Evolutionary conservation across 2,329 filamentous ascomycete species (phyloP), one percentile per base, ranked within the genome.

Genomic region (Claviceps fusiformis): DNA sequence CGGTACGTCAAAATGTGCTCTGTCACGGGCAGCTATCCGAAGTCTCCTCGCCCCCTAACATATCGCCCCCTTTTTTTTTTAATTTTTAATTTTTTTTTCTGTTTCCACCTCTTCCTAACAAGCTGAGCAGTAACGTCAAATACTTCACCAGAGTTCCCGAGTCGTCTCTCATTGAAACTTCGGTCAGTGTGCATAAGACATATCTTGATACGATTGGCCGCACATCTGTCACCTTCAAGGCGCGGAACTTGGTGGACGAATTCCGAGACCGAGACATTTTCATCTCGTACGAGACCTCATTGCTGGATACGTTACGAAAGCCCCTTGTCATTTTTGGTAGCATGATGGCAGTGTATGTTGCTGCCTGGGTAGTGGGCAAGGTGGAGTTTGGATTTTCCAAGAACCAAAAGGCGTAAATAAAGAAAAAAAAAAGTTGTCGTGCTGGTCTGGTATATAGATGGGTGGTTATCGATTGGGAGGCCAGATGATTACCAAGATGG

Each of bases 171-270:
- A 75, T 82, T 51, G 75, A 78, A 51, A 79, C 81, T 31, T 68
- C 69, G 1, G 68, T 82, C 19, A 80, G 78, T 59, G 71, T 85
- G n/a, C 82, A 93, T 73, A 85, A 84, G 70, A 96, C 91, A 0
- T 98, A 90, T 72, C 86, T 98, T 73, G 93, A 98, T 70, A 97
- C 93, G 0, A 64, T 92, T 37, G 93, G 93, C 58, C 87, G 93
- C 59, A 95, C 92, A 0, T 80, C 85, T 0, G 77, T 98, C 58
- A 85, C 80, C 52, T 77, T 98, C 64, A 87, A 85, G 58, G 88
- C 89, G 8, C 78, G 83, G 62, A 97, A 96, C 68, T 75, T 97
- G 53, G 88, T 95, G 1, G 93, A 98, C 63, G 93, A 97, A 62
- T 82, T 91, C 65, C 81, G 91, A 54, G 89, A 91, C 64, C 83